These are phyloP conservation scores for Kernera saxatilis DNA, from an alignment of 345 rosid species.

Conservation along the genomic window DNA sequence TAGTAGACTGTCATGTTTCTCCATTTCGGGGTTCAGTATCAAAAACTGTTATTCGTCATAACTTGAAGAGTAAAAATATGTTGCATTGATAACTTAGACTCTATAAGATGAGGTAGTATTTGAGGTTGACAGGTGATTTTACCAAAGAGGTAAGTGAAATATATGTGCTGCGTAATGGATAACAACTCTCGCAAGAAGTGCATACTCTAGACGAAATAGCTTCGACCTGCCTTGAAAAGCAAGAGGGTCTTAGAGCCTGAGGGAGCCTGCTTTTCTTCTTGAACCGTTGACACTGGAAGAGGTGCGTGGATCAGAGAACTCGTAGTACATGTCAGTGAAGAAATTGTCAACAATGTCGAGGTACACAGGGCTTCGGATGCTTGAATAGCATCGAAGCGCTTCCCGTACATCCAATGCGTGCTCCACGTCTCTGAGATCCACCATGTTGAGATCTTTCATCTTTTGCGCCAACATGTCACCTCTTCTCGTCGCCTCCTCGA, in stretches of 20 bases:
- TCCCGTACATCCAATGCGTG: conserved; percentile 76
- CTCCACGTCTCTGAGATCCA: conserved; percentile 64
- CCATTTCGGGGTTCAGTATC: not conserved
- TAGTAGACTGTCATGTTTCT: not conserved
- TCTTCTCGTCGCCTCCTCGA: conserved; percentile 23
- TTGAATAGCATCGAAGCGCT: conserved; percentile 76
- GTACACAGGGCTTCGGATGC: conserved; percentile 76
- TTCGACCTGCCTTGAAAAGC: not conserved
- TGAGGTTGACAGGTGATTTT: not conserved
- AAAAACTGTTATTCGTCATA: not conserved
- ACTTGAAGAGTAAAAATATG: not conserved
- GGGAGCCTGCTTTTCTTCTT: conserved; percentile 43
- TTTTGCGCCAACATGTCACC: conserved; percentile 56
- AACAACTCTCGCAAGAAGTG: not conserved
- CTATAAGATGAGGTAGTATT: not conserved
- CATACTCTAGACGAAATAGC: not conserved
- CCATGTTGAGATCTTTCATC: conserved; percentile 86
- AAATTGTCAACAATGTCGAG: conserved; percentile 79
- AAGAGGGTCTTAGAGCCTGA: conserved; percentile 33
- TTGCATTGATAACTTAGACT: not conserved
- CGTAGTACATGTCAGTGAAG: conserved; percentile 75
- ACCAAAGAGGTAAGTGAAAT: not conserved
- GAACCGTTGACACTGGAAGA: conserved; percentile 40
- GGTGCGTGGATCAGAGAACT: conserved; percentile 52
- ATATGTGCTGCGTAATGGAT: not conserved